Conservation (phyloP, 306 rosid genomes). For the Cyamopsis tetragonoloba region DNA sequence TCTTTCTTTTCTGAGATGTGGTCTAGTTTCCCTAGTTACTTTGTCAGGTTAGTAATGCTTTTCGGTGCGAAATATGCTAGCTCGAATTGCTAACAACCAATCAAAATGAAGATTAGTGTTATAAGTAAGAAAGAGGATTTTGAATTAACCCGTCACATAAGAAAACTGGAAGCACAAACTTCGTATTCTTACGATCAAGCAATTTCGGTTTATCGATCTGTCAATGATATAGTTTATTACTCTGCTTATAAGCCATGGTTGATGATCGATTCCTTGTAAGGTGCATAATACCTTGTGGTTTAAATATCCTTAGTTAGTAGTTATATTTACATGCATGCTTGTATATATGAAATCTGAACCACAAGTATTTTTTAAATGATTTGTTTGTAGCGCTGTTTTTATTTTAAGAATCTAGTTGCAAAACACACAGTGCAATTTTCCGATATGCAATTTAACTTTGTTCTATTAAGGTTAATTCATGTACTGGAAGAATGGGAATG, state of each 20-base stretch:
- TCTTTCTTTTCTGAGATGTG: background rate
- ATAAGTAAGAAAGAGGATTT: too few species aligned
- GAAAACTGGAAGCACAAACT: too few species aligned
- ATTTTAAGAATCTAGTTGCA: background rate
- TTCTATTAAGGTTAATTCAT: conserved; percentile 66
- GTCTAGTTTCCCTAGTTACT: background rate
- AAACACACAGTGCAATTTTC: background rate
- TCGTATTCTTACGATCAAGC: too few species aligned
- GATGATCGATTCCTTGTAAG: background rate
- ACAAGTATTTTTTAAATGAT: background rate
- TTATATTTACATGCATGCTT: background rate
- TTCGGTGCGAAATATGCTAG: too few species aligned
- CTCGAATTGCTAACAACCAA: too few species aligned
- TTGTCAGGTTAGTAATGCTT: background rate
- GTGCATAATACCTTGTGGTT: too few species aligned
- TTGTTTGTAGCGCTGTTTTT: background rate
- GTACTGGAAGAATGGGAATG: conserved; percentile 87
- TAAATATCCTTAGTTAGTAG: background rate
- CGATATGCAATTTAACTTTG: background rate
- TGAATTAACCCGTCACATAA: too few species aligned
- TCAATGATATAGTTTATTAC: background rate
- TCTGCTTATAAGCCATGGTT: background rate
- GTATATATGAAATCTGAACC: too few species aligned
- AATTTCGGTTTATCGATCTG: background rate
- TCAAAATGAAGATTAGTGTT: too few species aligned